These are phyloP conservation scores for Solanum etuberosum DNA, from an alignment of 257 asterid species.

Conservation along the genomic window DNA sequence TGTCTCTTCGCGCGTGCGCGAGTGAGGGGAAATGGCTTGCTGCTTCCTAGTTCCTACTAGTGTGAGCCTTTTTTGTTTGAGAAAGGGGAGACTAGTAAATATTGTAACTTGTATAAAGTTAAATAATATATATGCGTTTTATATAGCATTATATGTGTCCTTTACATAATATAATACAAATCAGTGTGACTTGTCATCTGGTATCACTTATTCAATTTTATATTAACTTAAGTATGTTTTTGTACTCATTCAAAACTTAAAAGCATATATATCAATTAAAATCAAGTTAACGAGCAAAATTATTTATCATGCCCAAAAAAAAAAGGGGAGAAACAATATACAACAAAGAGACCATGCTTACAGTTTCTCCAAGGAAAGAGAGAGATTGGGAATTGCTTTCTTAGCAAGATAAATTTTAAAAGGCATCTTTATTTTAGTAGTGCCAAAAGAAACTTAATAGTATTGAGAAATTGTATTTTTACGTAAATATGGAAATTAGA, in stretches of 20 bases:
- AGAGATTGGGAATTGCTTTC: not conserved
- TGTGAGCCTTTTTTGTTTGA: not conserved
- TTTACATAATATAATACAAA: too few relatives aligned
- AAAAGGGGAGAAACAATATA: not conserved
- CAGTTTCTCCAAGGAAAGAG: not conserved
- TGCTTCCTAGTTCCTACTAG: too few relatives aligned
- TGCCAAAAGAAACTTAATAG: not conserved
- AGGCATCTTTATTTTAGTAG: not conserved
- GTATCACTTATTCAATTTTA: too few relatives aligned
- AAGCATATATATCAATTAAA: too few relatives aligned
- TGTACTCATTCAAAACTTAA: too few relatives aligned
- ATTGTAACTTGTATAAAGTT: too few relatives aligned
- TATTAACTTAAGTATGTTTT: too few relatives aligned
- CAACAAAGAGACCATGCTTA: not conserved
- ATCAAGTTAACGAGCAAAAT: too few relatives aligned
- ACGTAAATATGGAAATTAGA: not conserved
- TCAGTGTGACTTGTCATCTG: too few relatives aligned
- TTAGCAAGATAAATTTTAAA: not conserved
- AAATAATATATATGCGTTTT: fast-evolving
- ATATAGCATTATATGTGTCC: too few relatives aligned
- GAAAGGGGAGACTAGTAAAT: not conserved
- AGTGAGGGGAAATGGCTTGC: not conserved
- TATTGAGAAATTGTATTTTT: not conserved
- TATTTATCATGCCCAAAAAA: not conserved
- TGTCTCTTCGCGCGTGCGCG: not conserved